A percentile compares a stretch with the other conserved stretches of the same genome.
phyloP scores from a whole-genome alignment of 1,139 yeast species.

The Meyerozyma guilliermondii region DNA sequence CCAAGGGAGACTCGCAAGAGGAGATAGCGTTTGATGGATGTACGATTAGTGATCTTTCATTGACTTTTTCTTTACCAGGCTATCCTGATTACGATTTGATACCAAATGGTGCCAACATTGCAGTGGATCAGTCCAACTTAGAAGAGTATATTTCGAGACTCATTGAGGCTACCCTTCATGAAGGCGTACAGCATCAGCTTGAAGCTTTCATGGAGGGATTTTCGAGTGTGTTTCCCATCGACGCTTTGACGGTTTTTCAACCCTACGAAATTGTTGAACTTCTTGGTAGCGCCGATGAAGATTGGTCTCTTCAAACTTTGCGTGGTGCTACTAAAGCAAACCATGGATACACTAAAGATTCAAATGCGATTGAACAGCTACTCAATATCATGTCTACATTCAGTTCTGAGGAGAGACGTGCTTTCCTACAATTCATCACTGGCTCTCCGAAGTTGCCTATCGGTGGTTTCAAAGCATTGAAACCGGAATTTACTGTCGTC shows the following conservation, averaged over 20 bases:
- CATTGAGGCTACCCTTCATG: conserved; percentile 55
- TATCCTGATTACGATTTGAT: conserved; percentile 55
- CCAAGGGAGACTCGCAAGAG: conserved; percentile 25
- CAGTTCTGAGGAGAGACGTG: conserved; percentile 50
- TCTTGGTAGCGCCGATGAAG: conserved; percentile 76
- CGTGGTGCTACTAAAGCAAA: conserved; percentile 68
- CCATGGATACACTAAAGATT: conserved; percentile 82
- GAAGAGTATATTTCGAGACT: conserved; percentile 54
- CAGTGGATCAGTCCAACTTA: conserved; percentile 52
- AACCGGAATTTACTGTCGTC: conserved; percentile 86
- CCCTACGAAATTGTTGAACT: conserved; percentile 67
- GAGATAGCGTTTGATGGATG: conserved; percentile 18
- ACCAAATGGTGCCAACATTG: conserved; percentile 47
- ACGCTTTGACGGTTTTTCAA: conserved; percentile 65
- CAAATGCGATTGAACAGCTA: conserved; percentile 56
- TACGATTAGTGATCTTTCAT: conserved; percentile 47
- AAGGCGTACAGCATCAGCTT: conserved; percentile 64
- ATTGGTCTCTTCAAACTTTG: conserved; percentile 73
- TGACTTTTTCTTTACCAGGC: conserved; percentile 78
- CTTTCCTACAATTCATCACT: conserved; percentile 81
- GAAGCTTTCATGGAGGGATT: conserved; percentile 76
- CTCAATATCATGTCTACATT: conserved; percentile 58
- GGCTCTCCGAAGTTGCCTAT: conserved; percentile 92
- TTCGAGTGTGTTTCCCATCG: conserved; percentile 76
- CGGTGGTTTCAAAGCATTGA: conserved; percentile 84